Evolutionary conservation across 345 rosid genomes (phyloP), one percentile per base, ranked within the genome.

Genomic region (Anacardium occidentale): DNA sequence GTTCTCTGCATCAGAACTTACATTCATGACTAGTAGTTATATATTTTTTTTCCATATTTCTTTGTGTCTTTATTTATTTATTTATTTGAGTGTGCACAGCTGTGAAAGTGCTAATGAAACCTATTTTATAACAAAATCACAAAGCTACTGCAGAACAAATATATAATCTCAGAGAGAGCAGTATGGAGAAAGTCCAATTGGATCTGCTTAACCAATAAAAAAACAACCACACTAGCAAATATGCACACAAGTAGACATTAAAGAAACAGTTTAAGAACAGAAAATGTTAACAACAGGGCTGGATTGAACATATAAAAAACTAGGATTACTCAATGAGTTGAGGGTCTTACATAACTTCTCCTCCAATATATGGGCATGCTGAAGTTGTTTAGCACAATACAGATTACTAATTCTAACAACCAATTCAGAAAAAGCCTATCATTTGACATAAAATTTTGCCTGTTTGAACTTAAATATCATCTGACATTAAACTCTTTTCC

Each of bases 1-100:
- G 94, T 89, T 86, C 82, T 87, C 99, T 95, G 94, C 64, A 62
- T 25, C 22, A 75, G 57, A 37, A 54, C 60, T 74, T 18, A 62
- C 56, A 57, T 58, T 10, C 18, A 26, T 73, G 10, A 60, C 60
- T 57, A 70, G 20, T 37, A 6, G 1, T 37, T 37, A 37, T 37
- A 5, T 37, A 5, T 48, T 37, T 25, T 34, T 40, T 17, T 21
- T 17, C 26, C 7, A n/a, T 40, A 17, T 37, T 37, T 37, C 8
- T 37, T 29, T 37, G 18, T 21, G 0, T 7, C 21, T 12, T 20
- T 68, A 32, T 13, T 21, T 15, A 18, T 7, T 32, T 40, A 14
- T 40, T 58, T 58, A n/a, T 50, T 15, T 4, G 53, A 13, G 53
- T 50, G 53, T 50, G 53, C 18, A 44, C 45, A 8, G 53, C 34